Percentiles rank a stretch among this genome's conserved stretches.
Conservation (phyloP, 768 basidiomycete species). For the Sistotremastrum suecicum region DNA sequence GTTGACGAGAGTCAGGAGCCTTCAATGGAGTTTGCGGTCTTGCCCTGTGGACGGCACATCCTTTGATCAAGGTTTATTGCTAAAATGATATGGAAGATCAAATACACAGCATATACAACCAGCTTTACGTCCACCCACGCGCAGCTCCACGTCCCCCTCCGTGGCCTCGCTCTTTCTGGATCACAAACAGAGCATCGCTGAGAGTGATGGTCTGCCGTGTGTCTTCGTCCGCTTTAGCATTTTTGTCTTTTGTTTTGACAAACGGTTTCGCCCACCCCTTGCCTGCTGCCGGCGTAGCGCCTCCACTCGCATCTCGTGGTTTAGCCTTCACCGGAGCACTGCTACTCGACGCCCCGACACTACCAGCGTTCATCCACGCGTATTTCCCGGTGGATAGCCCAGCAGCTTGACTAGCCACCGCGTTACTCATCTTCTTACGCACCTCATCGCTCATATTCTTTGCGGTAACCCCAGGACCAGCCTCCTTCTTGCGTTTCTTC, state of each 20-base stretch:
- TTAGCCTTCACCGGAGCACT: constrained; percentile 19
- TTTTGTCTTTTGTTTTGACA: constrained; percentile 36
- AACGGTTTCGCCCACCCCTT: constrained; percentile 51
- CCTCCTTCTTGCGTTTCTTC: constrained; percentile 73
- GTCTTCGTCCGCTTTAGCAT: constrained; percentile 38
- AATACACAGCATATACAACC: not conserved
- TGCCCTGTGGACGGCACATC: too few species aligned
- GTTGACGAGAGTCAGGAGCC: too few species aligned
- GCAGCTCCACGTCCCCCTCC: constrained; percentile 71
- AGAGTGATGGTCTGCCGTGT: constrained; percentile 47
- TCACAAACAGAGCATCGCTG: constrained; percentile 74
- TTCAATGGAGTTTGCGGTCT: too few species aligned
- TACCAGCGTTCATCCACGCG: constrained; percentile 74
- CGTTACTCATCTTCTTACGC: constrained; percentile 83
- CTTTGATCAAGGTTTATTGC: too few species aligned
- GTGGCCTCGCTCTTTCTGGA: constrained; percentile 73
- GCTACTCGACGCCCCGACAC: constrained; percentile 24
- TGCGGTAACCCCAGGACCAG: constrained; percentile 72
- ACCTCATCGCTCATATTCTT: constrained; percentile 87
- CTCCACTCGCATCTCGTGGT: constrained; percentile 11
- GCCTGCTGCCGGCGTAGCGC: constrained; percentile 21
- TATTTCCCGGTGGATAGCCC: constrained; percentile 66
- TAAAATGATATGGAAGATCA: too few species aligned
- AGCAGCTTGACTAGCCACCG: constrained; percentile 79
- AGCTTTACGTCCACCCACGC: constrained; percentile 41